Evolutionary conservation across 176 grass and related monocot species (phyloP).

Genomic region (Rhynchospora tenuis): DNA sequence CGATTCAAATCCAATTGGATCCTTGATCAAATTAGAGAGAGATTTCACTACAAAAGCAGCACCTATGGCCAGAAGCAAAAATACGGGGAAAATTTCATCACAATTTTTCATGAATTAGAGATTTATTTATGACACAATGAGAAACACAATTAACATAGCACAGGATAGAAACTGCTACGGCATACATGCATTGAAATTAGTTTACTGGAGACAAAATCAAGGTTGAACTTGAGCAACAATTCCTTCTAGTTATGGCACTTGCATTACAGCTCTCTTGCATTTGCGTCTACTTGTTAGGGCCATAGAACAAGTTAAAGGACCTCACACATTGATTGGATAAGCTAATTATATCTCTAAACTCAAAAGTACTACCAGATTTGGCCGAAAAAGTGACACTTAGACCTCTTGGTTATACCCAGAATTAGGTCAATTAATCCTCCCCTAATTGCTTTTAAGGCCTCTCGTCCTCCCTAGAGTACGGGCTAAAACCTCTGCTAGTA

Average conservation of each 20-base stretch:
- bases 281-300: slow-evolving; percentile 9
- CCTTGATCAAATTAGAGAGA: no score
- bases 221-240: slow-evolving; percentile 1
- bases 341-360: slow-evolving; percentile 23
- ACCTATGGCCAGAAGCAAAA: neutral
- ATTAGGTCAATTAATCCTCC: slow-evolving; percentile 9
- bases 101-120: neutral
- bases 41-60: no score
- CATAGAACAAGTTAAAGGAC: neutral
- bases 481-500: slow-evolving; percentile 29
- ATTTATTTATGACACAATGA: neutral
- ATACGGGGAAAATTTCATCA: neutral
- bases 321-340: slow-evolving; percentile 16
- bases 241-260: neutral
- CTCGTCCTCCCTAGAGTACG: neutral
- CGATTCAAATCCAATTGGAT: no score
- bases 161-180: neutral
- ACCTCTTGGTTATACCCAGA: slow-evolving; percentile 5
- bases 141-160: neutral
- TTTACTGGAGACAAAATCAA: neutral
- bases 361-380: slow-evolving; percentile 14
- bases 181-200: neutral
- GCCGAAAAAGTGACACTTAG: neutral
- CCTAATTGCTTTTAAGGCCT: neutral
- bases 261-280: slow-evolving; percentile 21